Base-by-base conservation (phyloP, 176 grass and related monocot species). In the Lolium perenne region DNA sequence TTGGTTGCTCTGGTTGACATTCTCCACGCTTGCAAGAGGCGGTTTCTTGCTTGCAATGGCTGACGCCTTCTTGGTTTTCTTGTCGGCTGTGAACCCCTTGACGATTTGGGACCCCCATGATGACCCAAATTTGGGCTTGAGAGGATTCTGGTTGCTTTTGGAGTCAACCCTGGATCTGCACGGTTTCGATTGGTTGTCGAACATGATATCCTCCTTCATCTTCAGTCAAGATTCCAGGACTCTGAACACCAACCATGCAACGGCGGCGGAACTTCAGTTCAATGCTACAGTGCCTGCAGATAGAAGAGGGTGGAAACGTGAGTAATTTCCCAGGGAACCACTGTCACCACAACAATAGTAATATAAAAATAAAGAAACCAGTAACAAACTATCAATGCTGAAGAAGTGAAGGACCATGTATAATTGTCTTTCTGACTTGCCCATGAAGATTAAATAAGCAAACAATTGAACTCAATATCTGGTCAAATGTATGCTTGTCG, bases 101-200 rank as follows among this genome's bases (percentile, higher is more conserved):
- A 99, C 97, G 86, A 99, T 94, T 14, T 96, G 94, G n/a, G 97
- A 99, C 72, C 97, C 97, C 97, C 97, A 99, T 56, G 92, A 99
- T 6, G 97, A 96, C 53, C 90, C 88, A 76, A 94, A 96, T 78
- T 96, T 99, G 48, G 97, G 84, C 63, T 96, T 99, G 21, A 87
- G 81, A 48, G 76, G 63, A 84, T 90, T 92, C 26, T 56, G 59
- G 91, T 91, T 91, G 65, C 85, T 81, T 79, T 84, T 96, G 6
- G 88, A 84, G 67, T 91, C 89, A 55, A 89, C 83, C 46, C 83
- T 92, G 8, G 87, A 99, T 91, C 83, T 96, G 88, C 94, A 94
- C 40, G 92, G 90, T 81, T 99, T 99, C 67, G 88, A 90, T 88
- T 91, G 87, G 70, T 95, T 92, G 83, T 99, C 94, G 77, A 95